phyloP scores from a whole-genome alignment of 768 basidiomycete genomes.

The Russula ochroleuca region DNA sequence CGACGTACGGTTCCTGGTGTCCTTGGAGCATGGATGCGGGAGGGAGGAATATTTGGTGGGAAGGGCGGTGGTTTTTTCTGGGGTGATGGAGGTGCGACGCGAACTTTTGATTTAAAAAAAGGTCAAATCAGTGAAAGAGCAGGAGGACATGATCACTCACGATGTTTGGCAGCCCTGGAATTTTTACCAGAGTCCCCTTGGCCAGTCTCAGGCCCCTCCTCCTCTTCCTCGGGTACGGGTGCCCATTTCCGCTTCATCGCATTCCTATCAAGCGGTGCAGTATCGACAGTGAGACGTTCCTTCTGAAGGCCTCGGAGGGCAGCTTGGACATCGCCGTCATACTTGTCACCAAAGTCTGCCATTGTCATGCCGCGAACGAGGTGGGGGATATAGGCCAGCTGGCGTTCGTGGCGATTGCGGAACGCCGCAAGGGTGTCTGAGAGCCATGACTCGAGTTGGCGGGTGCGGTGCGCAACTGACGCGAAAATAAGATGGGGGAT shows the following conservation, averaged over 20 bases:
- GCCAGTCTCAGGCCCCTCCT: slow-evolving; percentile 41
- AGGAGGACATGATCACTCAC: slow-evolving; percentile 13
- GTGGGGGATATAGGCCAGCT: slow-evolving; percentile 69
- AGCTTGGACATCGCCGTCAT: slow-evolving; percentile 69
- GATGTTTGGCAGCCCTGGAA: slow-evolving; percentile 30
- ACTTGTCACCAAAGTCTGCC: slow-evolving; percentile 74
- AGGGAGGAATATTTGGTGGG: slow-evolving; percentile 1
- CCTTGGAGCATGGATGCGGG: slow-evolving; percentile 30
- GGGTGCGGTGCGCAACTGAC: slow-evolving; percentile 67
- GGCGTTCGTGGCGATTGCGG: slow-evolving; percentile 67
- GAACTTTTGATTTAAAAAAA: slow-evolving; percentile 37
- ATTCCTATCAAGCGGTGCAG: slow-evolving; percentile 55
- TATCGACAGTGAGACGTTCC: slow-evolving; percentile 51
- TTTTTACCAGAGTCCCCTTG: slow-evolving; percentile 32
- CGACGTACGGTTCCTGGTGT: slow-evolving; percentile 35
- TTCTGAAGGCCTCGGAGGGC: slow-evolving; percentile 65
- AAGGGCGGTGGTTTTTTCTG: slow-evolving; percentile 45
- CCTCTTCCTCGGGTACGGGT: slow-evolving; percentile 57
- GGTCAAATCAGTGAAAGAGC: not conserved
- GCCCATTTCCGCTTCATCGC: slow-evolving; percentile 78
- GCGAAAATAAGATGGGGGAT: not conserved
- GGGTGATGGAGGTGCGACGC: slow-evolving; percentile 50
- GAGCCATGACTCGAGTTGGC: slow-evolving; percentile 73
- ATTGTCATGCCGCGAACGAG: slow-evolving; percentile 67
- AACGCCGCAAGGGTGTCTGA: slow-evolving; percentile 70